Conservation (phyloP, 768 basidiomycete species). For the Lanmaoa rubissima region DNA sequence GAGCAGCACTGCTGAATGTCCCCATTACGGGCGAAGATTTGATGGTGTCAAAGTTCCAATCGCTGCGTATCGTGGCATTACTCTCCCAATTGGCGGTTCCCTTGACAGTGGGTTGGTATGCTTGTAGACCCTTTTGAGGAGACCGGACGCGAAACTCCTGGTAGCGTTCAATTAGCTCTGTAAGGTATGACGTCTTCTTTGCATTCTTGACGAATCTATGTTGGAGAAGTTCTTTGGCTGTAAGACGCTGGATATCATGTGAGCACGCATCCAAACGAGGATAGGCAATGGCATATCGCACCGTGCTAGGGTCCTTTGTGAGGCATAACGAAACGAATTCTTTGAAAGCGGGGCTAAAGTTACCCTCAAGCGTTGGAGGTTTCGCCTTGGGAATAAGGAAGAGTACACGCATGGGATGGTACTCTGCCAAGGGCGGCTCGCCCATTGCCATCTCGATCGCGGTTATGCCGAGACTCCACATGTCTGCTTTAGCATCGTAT, state of each 20-base stretch:
- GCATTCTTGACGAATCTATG: constrained; percentile 91
- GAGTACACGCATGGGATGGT: constrained; percentile 97
- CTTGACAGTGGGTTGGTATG: constrained; percentile 55
- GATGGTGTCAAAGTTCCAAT: constrained; percentile 95
- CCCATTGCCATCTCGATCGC: constrained; percentile 98
- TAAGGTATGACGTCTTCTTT: constrained; percentile 77
- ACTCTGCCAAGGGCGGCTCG: constrained; percentile 93
- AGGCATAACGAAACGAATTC: constrained; percentile 90
- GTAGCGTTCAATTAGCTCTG: constrained; percentile 85
- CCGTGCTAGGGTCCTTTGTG: constrained; percentile 85
- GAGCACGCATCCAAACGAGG: constrained; percentile 1
- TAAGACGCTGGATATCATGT: constrained; percentile 64
- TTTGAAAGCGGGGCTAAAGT: constrained; percentile 84
- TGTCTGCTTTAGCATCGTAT: constrained; percentile 93
- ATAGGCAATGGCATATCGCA: constrained; percentile 36
- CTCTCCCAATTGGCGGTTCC: constrained; percentile 66
- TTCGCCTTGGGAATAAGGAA: constrained; percentile 98
- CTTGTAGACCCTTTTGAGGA: constrained; percentile 53
- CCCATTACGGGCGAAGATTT: constrained; percentile 72
- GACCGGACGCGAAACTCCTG: constrained; percentile 71
- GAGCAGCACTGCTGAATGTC: constrained; percentile 69
- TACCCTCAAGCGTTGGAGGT: constrained; percentile 84
- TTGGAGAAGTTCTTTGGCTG: constrained; percentile 88
- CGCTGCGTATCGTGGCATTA: constrained; percentile 77
- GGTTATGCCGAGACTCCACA: constrained; percentile 98